These are phyloP conservation scores for Eragrostis tef DNA, from an alignment of 202 grass and related monocot species.

Conservation along the genomic window DNA sequence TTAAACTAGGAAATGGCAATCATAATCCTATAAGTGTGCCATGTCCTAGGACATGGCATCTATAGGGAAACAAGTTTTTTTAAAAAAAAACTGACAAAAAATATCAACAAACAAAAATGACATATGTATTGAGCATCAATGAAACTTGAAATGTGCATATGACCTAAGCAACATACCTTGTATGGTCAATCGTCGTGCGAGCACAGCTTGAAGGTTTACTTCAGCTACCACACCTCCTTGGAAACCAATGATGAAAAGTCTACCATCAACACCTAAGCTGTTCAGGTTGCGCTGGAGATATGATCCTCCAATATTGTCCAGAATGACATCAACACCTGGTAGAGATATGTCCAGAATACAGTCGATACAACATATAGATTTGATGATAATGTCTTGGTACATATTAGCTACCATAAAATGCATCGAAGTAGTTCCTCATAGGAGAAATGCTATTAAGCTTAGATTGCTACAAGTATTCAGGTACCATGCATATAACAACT, in stretches of 20 bases:
- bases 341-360: constrained; percentile 19
- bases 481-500: neutral
- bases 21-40: neutral
- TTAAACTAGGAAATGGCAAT: neutral
- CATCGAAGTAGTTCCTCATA: neutral
- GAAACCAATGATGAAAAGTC: constrained; percentile 90
- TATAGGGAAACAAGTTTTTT: no score
- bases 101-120: neutral
- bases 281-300: constrained; percentile 81
- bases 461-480: constrained; percentile 12
- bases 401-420: neutral
- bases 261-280: constrained; percentile 75
- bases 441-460: neutral
- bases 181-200: constrained; percentile 75
- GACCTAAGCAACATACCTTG: constrained; percentile 58
- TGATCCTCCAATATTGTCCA: constrained; percentile 73
- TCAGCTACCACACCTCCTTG: constrained; percentile 62
- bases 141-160: neutral
- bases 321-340: constrained; percentile 86
- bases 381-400: neutral
- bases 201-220: constrained; percentile 66
- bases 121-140: constrained; percentile 1
- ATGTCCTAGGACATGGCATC: no score
- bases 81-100: neutral
- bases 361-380: neutral